Percentiles rank a stretch among this genome's conserved stretches.
These are phyloP conservation scores for Tripterygium wilfordii DNA, from an alignment of 177 flowering plant species.

Conservation along the genomic window DNA sequence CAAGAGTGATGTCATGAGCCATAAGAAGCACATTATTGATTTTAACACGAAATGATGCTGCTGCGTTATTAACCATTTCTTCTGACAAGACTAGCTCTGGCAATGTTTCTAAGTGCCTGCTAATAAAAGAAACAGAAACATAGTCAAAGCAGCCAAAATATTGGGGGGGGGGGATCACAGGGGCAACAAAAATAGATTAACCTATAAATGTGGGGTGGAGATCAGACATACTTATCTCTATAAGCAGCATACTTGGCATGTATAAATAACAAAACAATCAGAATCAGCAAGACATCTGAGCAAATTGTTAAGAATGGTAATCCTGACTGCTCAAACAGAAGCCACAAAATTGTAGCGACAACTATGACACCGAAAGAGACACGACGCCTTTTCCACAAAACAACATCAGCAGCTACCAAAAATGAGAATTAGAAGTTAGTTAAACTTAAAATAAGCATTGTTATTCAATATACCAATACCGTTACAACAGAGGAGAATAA, in stretches of 20 bases:
- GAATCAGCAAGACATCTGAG: constrained; percentile 66
- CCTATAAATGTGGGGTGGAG: too few relatives aligned
- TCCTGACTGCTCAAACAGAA: constrained; percentile 65
- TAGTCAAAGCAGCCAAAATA: too few relatives aligned
- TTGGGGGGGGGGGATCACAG: too few relatives aligned
- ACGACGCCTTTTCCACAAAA: constrained; percentile 58
- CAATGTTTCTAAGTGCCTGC: constrained; percentile 59
- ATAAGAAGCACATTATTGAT: constrained; percentile 70
- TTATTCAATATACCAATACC: too few relatives aligned
- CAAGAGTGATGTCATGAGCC: constrained; percentile 95
- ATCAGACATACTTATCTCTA: constrained; percentile 46
- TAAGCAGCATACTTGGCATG: constrained; percentile 56
- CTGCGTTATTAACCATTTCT: constrained; percentile 86
- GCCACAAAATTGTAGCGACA: constrained; percentile 73
- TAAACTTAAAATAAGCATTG: neutral
- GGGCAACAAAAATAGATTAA: too few relatives aligned
- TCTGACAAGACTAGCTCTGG: constrained; percentile 85
- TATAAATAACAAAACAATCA: constrained; percentile 57
- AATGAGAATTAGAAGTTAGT: constrained; percentile 1
- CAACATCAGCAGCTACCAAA: constrained; percentile 63
- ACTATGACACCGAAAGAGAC: constrained; percentile 57
- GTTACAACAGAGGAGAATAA: too few relatives aligned
- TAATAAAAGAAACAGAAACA: constrained; percentile 5
- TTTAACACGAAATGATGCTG: constrained; percentile 87
- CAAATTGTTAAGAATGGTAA: constrained; percentile 63